Percentiles rank a stretch among this genome's conserved stretches.
phyloP scores from a whole-genome alignment of 441 rosid genomes.

The Kokia cookei region DNA sequence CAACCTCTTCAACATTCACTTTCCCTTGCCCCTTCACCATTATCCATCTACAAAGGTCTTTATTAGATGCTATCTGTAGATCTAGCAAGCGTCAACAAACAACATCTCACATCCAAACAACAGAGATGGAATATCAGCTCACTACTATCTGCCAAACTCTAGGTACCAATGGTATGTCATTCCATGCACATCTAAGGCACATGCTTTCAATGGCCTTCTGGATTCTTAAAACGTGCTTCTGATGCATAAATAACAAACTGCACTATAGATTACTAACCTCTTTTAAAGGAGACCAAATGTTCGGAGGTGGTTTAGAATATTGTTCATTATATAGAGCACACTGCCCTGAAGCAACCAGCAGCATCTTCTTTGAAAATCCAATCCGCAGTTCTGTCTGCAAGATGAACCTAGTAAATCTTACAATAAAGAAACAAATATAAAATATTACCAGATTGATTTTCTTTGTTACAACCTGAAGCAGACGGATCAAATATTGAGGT shows the following conservation, averaged over 20 bases:
- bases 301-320: constrained; percentile 56
- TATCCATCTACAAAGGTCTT: neutral
- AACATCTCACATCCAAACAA: neutral
- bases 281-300: constrained; percentile 64
- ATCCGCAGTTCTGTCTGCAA: constrained; percentile 71
- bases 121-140: neutral
- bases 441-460: neutral
- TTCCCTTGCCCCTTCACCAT: neutral
- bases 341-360: constrained; percentile 86
- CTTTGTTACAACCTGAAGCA: constrained; percentile 68
- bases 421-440: constrained; percentile 7
- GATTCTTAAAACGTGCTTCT: neutral
- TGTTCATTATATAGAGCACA: constrained; percentile 71
- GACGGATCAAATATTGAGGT: constrained; percentile 80
- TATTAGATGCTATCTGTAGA: neutral
- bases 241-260: neutral
- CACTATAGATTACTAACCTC: constrained; percentile 48
- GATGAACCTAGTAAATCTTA: constrained; percentile 8
- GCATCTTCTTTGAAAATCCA: constrained; percentile 74
- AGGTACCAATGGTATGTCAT: neutral
- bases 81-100: neutral
- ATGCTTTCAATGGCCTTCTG: neutral
- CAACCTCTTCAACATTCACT: neutral
- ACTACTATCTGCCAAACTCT: neutral
- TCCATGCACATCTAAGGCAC: neutral